Evolutionary conservation across 805 yeast species (phyloP).

Genomic region (Candida ficus): DNA sequence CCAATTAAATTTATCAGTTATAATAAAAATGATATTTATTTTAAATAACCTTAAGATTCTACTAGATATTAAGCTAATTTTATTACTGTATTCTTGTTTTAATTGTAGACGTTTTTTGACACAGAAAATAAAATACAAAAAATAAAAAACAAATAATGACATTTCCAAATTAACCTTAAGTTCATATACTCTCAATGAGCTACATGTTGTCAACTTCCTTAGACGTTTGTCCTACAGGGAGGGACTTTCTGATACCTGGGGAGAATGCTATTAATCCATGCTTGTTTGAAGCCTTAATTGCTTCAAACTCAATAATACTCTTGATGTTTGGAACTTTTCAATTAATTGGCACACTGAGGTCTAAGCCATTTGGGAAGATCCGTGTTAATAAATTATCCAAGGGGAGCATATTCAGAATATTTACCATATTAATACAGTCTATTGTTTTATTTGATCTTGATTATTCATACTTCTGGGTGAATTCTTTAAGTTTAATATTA

Average conservation of each 20-base stretch:
- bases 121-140: too few relatives aligned
- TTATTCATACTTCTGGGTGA: constrained; percentile 5
- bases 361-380: constrained; percentile 4
- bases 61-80: too few relatives aligned
- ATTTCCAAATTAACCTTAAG: not conserved
- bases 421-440: constrained; percentile 11
- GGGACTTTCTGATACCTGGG: constrained; percentile 15
- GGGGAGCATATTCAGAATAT: constrained; percentile 10
- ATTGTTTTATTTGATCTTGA: constrained; percentile 2
- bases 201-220: not conserved
- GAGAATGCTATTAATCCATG: constrained; percentile 26
- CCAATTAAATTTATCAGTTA: too few relatives aligned
- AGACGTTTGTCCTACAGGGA: constrained; percentile 8
- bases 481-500: constrained; percentile 15
- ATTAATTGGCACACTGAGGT: constrained; percentile 4
- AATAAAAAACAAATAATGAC: not conserved
- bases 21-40: too few relatives aligned
- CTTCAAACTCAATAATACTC: constrained; percentile 9
- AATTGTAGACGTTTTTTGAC: too few relatives aligned
- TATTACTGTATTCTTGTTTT: too few relatives aligned
- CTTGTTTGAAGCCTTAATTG: constrained; percentile 14
- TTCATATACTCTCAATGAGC: too few relatives aligned
- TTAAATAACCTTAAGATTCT: too few relatives aligned
- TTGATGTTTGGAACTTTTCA: constrained; percentile 16
- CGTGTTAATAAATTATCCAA: constrained; percentile 17